Conservation (phyloP, 139 green algal species). For the Chloropicon primus region DNA sequence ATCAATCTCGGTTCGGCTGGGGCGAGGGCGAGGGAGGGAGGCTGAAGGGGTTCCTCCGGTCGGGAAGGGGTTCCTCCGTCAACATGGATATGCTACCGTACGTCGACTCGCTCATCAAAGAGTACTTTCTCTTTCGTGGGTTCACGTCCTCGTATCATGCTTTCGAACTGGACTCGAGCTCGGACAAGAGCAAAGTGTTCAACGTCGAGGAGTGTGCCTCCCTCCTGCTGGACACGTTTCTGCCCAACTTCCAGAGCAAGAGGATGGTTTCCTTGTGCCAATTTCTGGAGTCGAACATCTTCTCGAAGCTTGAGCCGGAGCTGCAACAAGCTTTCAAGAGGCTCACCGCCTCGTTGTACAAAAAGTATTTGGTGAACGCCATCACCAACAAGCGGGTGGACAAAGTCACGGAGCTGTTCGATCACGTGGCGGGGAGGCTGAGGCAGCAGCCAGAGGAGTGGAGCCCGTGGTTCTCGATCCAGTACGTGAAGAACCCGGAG, state of each 20-base stretch:
- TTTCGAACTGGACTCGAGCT: conserved; percentile 18
- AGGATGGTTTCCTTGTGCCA: neutral
- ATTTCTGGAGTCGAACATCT: neutral
- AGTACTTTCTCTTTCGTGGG: conserved; percentile 43
- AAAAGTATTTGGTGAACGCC: neutral
- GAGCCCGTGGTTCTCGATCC: neutral
- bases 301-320: neutral
- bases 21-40: too few species aligned
- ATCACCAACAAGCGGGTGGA: neutral
- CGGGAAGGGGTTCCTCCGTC: too few species aligned
- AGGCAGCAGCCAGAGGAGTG: neutral
- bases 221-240: neutral
- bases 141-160: conserved; percentile 24
- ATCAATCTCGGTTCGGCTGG: too few species aligned
- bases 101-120: conserved; percentile 36
- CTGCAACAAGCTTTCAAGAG: neutral
- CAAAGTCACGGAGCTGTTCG: neutral
- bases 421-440: neutral
- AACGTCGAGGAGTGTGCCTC: conserved; percentile 10
- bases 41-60: too few species aligned
- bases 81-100: conserved; percentile 33
- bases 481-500: neutral
- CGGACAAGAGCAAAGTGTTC: conserved; percentile 23
- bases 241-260: neutral
- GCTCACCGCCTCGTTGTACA: neutral